phyloP scores from a whole-genome alignment of 805 yeast genomes.

The Candida incommunis region DNA sequence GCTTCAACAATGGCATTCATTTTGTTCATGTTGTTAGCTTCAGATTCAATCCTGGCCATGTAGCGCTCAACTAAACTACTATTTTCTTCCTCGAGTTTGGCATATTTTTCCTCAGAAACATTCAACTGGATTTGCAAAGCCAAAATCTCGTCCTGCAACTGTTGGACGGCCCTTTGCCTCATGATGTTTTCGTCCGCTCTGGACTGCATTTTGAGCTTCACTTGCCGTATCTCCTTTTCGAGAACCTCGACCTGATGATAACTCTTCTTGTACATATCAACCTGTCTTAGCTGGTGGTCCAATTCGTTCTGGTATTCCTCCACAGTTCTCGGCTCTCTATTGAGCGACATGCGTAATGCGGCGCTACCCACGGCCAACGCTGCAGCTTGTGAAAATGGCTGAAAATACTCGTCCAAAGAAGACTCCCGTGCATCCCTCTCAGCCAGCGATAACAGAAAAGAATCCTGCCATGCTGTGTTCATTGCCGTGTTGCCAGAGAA shows the following conservation, averaged over 20 bases:
- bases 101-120: neutral
- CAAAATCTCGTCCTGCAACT: conserved; percentile 1
- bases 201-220: conserved; percentile 1
- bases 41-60: conserved; percentile 1
- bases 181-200: neutral
- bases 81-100: neutral
- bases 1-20: neutral
- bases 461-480: neutral
- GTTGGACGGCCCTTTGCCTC: neutral
- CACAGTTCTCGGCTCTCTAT: neutral
- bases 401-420: neutral
- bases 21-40: neutral
- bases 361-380: neutral
- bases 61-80: neutral
- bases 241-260: neutral
- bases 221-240: neutral
- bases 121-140: neutral
- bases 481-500: too few relatives aligned
- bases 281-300: neutral
- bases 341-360: neutral
- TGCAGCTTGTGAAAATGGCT: neutral
- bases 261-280: neutral
- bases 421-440: neutral
- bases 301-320: neutral
- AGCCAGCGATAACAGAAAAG: neutral